Percentiles rank a stretch among this genome's conserved stretches.
Conservation (phyloP, 2,329 filamentous ascomycete species). For the Exutisphaerella laricina region DNA sequence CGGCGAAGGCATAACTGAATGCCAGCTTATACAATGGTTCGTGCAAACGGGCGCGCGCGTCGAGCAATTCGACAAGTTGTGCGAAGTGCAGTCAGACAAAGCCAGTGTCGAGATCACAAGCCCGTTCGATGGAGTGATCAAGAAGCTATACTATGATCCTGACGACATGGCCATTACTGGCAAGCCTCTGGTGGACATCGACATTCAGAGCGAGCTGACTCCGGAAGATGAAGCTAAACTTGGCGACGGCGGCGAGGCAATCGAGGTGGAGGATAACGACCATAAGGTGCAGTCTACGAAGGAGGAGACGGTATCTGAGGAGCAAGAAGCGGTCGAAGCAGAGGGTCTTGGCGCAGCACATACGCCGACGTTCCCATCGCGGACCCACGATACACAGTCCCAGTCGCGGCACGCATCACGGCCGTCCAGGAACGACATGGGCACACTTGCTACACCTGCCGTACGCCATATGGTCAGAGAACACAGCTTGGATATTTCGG, state of each 20-base stretch:
- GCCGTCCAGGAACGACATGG: constrained; percentile 55
- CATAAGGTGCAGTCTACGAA: no score
- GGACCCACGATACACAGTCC: constrained; percentile 1
- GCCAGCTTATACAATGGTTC: constrained; percentile 99
- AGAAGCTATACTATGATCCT: constrained; percentile 90
- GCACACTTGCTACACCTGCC: constrained; percentile 80
- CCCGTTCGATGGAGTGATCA: constrained; percentile 89
- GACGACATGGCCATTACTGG: constrained; percentile 96
- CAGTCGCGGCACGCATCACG: constrained; percentile 10
- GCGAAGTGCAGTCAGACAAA: constrained; percentile 98
- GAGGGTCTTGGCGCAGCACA: constrained; percentile 15
- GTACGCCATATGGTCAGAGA: constrained; percentile 84
- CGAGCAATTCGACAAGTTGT: constrained; percentile 96
- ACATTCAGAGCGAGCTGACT: constrained; percentile 73
- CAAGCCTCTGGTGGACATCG: constrained; percentile 86
- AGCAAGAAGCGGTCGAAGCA: constrained; percentile 17
- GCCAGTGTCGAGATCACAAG: constrained; percentile 78
- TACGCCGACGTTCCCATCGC: constrained; percentile 4
- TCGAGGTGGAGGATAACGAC: constrained; percentile 9
- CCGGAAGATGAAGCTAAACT: constrained; percentile 51
- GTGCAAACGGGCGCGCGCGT: constrained; percentile 92
- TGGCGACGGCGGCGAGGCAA: constrained; percentile 27
- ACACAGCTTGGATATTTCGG: constrained; percentile 67
- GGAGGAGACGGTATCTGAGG: constrained; percentile 1
- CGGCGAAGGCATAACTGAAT: constrained; percentile 93